phyloP scores from a whole-genome alignment of 139 green algal species.

The Ettlia oleoabundans region DNA sequence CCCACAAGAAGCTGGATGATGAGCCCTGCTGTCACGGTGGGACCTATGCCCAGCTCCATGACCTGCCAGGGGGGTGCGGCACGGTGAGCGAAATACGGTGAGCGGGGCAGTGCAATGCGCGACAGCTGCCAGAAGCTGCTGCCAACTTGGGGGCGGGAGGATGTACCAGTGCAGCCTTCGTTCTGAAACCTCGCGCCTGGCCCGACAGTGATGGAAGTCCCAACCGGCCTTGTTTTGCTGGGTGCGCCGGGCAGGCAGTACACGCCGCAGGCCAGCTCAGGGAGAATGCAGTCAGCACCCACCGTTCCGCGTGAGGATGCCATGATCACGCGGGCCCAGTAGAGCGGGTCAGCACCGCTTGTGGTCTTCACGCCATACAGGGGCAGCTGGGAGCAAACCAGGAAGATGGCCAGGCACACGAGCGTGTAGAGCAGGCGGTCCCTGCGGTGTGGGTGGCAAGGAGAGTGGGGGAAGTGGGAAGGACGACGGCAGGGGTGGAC shows the following conservation, averaged over 20 bases:
- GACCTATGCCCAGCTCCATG: conserved; percentile 56
- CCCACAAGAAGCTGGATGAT: conserved; percentile 98
- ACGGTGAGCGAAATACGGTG: neutral
- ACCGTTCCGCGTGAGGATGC: conserved; percentile 78
- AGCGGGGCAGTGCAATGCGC: neutral
- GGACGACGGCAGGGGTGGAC: neutral
- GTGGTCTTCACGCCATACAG: conserved; percentile 97
- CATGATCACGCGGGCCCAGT: conserved; percentile 99
- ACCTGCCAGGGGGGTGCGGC: neutral
- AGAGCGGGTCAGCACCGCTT: conserved; percentile 92
- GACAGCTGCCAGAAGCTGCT: no score
- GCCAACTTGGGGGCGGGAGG: no score
- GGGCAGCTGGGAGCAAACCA: conserved; percentile 97
- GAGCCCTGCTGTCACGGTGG: conserved; percentile 96
- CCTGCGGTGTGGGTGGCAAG: neutral
- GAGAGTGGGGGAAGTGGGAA: neutral
- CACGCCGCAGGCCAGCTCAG: neutral
- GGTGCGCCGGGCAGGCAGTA: neutral
- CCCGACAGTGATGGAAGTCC: no score
- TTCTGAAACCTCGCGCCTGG: no score
- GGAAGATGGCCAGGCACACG: conserved; percentile 97
- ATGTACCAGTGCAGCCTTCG: no score
- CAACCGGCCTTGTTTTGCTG: no score
- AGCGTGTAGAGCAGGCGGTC: conserved; percentile 94
- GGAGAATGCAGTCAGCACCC: neutral